Percentiles rank a stretch among this genome's conserved stretches.
Evolutionary conservation across 306 rosid species (phyloP).

Genomic region (Psophocarpus tetragonolobus): DNA sequence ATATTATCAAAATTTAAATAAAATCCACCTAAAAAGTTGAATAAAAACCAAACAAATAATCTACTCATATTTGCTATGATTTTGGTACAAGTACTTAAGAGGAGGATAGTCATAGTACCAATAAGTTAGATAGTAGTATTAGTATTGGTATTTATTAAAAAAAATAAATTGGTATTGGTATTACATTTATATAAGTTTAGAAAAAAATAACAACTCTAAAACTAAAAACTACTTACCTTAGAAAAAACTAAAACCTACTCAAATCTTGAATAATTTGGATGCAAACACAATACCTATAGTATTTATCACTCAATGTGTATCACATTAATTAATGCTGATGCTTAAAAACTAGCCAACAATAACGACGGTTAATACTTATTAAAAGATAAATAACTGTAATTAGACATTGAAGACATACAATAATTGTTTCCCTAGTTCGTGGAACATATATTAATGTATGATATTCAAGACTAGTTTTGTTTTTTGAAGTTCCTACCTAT

Average conservation of each 20-base stretch:
- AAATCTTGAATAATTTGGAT: not conserved
- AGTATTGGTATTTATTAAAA: too few relatives aligned
- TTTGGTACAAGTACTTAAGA: too few relatives aligned
- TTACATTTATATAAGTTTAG: not conserved
- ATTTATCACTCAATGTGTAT: not conserved
- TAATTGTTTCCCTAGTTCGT: not conserved
- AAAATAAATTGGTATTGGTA: too few relatives aligned
- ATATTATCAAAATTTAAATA: too few relatives aligned
- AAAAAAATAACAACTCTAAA: not conserved
- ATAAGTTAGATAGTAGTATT: not conserved
- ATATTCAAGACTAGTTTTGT: too few relatives aligned
- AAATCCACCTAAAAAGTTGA: too few relatives aligned
- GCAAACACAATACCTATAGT: not conserved
- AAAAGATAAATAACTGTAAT: not conserved
- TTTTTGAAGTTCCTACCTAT: too few relatives aligned
- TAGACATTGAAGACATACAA: not conserved
- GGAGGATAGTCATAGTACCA: not conserved
- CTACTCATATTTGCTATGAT: too few relatives aligned
- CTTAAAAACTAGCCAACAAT: too few relatives aligned
- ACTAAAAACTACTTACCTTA: not conserved
- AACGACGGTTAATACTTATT: too few relatives aligned
- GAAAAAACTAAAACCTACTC: not conserved
- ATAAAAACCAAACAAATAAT: too few relatives aligned
- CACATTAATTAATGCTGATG: not conserved
- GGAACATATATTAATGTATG: too few relatives aligned